phyloP scores from a whole-genome alignment of 139 green algal genomes.

The Tetraselmis chui region DNA sequence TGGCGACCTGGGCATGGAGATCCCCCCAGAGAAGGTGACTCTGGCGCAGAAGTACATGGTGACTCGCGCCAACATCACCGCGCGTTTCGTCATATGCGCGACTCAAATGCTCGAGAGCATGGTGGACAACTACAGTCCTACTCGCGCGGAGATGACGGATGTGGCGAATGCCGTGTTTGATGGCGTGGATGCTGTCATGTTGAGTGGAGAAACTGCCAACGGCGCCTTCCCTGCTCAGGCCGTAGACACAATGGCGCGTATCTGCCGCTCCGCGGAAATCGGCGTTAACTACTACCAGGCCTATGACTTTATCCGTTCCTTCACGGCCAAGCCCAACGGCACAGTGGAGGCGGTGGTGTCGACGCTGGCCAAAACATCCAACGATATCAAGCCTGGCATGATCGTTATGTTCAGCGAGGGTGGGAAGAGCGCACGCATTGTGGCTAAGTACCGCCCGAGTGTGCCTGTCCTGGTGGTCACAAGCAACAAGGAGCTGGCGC shows the following conservation, averaged over 20 bases:
- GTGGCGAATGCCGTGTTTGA: constrained; percentile 34
- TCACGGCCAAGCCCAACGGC: constrained; percentile 50
- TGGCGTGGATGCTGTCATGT: constrained; percentile 53
- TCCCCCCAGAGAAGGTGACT: constrained; percentile 48
- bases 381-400: constrained; percentile 44
- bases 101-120: constrained; percentile 38
- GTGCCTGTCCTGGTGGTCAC: constrained; percentile 54
- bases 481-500: constrained; percentile 25
- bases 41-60: constrained; percentile 66
- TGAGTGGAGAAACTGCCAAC: constrained; percentile 51
- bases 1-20: constrained; percentile 69
- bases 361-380: constrained; percentile 39
- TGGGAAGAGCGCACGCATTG: constrained; percentile 37
- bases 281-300: constrained; percentile 48
- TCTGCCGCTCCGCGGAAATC: constrained; percentile 42
- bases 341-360: constrained; percentile 42
- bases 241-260: constrained; percentile 44
- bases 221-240: constrained; percentile 33
- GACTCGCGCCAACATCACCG: constrained; percentile 41
- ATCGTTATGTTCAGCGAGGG: constrained; percentile 49
- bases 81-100: constrained; percentile 24
- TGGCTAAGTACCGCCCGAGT: constrained; percentile 61
- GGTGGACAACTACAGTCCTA: constrained; percentile 23
- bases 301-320: constrained; percentile 51
- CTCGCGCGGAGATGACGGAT: constrained; percentile 29